phyloP scores from a whole-genome alignment of 495 filamentous ascomycete genomes.

The Aspergillus affinis region DNA sequence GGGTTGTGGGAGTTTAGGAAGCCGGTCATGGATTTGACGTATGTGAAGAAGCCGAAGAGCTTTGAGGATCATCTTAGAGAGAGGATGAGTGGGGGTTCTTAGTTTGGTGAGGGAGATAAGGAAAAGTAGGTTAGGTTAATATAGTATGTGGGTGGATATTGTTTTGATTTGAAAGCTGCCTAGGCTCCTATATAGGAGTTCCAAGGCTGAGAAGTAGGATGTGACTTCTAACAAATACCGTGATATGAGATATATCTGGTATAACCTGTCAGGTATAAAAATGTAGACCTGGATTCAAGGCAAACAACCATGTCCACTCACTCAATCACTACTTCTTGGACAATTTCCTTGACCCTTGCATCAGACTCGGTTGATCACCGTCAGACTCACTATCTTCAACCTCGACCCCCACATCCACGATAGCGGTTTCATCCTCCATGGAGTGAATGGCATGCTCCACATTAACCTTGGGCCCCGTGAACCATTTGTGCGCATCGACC shows the following conservation, averaged over 20 bases:
- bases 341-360: constrained; percentile 5
- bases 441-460: constrained; percentile 43
- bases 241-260: not conserved
- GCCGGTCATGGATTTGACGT: no score
- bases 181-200: not conserved
- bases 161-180: no score
- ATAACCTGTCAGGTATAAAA: not conserved
- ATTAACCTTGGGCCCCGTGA: constrained; percentile 69
- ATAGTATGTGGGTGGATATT: no score
- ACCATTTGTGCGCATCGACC: constrained; percentile 70
- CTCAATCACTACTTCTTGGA: constrained; percentile 7
- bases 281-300: not conserved
- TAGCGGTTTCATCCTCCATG: constrained; percentile 8
- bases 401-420: constrained; percentile 11
- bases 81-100: no score
- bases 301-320: not conserved
- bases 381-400: not conserved
- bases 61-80: no score
- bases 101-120: no score
- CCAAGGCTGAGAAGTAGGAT: not conserved
- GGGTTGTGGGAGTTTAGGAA: no score
- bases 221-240: not conserved
- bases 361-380: constrained; percentile 6
- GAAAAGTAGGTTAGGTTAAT: no score
- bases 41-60: no score